These are phyloP conservation scores for Aphanomyces cochlioides DNA, from an alignment of 352 stramenopile genomes.

Conservation along the genomic window DNA sequence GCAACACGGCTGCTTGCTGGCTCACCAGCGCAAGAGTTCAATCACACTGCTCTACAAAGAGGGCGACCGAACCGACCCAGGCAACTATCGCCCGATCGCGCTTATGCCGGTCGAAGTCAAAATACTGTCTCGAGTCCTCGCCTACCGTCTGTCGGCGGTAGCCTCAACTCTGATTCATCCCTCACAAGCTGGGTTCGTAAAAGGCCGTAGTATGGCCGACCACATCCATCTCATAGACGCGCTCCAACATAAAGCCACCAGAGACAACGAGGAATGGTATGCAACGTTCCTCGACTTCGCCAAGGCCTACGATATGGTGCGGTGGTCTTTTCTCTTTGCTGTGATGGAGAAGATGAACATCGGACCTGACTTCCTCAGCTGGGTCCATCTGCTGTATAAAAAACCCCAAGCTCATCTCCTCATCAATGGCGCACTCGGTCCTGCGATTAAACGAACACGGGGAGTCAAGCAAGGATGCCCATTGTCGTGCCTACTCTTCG, in stretches of 20 bases:
- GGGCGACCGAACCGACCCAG: constrained; percentile 9
- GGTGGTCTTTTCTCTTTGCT: neutral
- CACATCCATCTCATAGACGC: constrained; percentile 30
- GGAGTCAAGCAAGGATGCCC: constrained; percentile 27
- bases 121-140: constrained; percentile 23
- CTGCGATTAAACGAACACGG: constrained; percentile 1
- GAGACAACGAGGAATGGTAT: constrained; percentile 5
- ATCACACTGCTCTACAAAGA: constrained; percentile 32
- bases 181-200: constrained; percentile 33
- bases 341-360: constrained; percentile 32
- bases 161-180: constrained; percentile 22
- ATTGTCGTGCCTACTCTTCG: neutral
- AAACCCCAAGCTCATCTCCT: neutral
- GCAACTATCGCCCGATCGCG: constrained; percentile 35
- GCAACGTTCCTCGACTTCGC: constrained; percentile 35
- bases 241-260: constrained; percentile 29
- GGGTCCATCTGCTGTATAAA: constrained; percentile 12
- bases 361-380: constrained; percentile 20
- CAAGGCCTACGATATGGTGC: constrained; percentile 36
- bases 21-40: constrained; percentile 28
- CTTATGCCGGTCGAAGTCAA: constrained; percentile 38
- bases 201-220: constrained; percentile 30
- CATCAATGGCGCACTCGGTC: constrained; percentile 13
- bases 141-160: neutral
- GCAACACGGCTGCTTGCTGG: constrained; percentile 30